Evolutionary conservation across 108 stramenopile species (phyloP).

Genomic region (Cyclostephanos invisitatus): DNA sequence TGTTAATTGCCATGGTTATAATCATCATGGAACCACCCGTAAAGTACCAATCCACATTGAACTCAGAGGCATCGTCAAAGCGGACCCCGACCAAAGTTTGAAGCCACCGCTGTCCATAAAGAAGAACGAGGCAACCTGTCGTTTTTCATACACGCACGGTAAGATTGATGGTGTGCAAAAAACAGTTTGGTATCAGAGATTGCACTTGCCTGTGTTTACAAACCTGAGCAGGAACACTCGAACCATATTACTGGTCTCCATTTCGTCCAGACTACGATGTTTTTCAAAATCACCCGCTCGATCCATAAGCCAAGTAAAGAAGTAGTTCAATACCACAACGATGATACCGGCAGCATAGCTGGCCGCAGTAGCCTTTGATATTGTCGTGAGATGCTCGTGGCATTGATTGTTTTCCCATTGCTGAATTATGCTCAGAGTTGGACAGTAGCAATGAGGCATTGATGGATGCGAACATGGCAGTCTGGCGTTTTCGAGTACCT

Average conservation of each 20-base stretch:
- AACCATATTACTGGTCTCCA: conserved; percentile 55
- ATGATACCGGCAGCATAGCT: conserved; percentile 54
- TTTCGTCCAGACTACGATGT: conserved; percentile 57
- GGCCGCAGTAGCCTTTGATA: conserved; percentile 31
- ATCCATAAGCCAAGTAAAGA: conserved; percentile 56
- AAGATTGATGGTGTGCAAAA: no score
- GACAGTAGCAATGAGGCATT: conserved; percentile 60
- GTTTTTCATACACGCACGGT: no score
- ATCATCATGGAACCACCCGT: conserved; percentile 54
- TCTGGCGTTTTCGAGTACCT: conserved; percentile 29
- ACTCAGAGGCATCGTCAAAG: conserved; percentile 54
- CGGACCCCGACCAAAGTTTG: conserved; percentile 35
- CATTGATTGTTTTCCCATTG: conserved; percentile 48
- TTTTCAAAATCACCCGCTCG: conserved; percentile 57
- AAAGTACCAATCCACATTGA: conserved; percentile 58
- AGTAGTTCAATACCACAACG: conserved; percentile 52
- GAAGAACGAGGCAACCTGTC: conserved; percentile 50
- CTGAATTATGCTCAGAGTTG: conserved; percentile 29
- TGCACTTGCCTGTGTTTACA: conserved; percentile 34
- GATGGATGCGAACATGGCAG: conserved; percentile 50
- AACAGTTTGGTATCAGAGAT: no score
- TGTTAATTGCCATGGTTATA: conserved; percentile 50
- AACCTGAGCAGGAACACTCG: conserved; percentile 64
- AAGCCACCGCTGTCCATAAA: conserved; percentile 51
- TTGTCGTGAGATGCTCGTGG: conserved; percentile 33